Conservation (phyloP, 371 early-diverging fungal species). For the Actinomucor elegans region DNA sequence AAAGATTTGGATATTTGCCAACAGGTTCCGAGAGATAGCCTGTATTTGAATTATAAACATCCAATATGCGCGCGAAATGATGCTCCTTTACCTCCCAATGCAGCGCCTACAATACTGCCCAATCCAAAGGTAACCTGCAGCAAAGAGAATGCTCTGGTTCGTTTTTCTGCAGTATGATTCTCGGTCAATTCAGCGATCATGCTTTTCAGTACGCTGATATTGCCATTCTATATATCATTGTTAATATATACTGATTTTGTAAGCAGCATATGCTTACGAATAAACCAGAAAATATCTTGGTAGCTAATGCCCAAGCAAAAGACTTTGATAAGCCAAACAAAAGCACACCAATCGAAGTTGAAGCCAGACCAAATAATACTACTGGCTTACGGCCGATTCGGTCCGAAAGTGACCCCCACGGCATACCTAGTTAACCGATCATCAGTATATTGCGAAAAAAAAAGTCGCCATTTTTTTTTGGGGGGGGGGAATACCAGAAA, state of each 20-base stretch:
- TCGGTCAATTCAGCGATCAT: conserved; percentile 83
- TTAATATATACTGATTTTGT: background rate
- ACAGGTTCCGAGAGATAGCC: conserved; percentile 77
- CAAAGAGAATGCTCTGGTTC: conserved; percentile 54
- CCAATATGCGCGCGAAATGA: background rate
- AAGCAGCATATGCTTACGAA: conserved; percentile 35
- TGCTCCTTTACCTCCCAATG: conserved; percentile 53
- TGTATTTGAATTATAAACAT: background rate
- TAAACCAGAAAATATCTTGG: conserved; percentile 70
- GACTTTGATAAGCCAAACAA: conserved; percentile 77
- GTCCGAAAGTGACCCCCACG: conserved; percentile 70
- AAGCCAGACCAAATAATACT: conserved; percentile 75
- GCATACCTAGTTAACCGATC: too few species aligned
- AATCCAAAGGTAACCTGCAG: conserved; percentile 58
- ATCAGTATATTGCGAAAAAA: background rate
- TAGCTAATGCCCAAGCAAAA: conserved; percentile 64
- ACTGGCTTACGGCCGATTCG: conserved; percentile 72
- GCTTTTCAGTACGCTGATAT: conserved; percentile 82
- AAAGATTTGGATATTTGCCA: conserved; percentile 61
- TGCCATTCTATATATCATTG: conserved; percentile 51
- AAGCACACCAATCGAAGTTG: conserved; percentile 63
- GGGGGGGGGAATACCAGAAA: conserved; percentile 32
- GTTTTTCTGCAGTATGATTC: conserved; percentile 24
- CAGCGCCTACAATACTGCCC: conserved; percentile 66
- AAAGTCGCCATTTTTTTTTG: background rate